Base-by-base conservation (phyloP, 371 early-diverging fungal species). In the Lichtheimia ornata region DNA sequence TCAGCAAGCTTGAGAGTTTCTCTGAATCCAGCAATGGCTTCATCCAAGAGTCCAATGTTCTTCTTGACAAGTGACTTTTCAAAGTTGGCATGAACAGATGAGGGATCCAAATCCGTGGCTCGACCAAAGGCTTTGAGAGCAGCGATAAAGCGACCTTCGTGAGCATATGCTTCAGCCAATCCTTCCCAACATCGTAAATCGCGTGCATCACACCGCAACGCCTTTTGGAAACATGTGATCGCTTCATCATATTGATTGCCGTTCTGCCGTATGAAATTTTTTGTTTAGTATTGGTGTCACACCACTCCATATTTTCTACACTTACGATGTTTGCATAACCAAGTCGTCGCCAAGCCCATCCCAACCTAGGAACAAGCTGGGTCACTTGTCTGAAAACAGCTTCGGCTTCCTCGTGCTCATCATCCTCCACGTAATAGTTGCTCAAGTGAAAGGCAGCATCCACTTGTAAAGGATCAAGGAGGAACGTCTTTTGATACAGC, bases 141-240 rank as follows among this genome's bases (percentile, higher is more conserved):
- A 0, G 97, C 93, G 43, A 86, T 84, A 70, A 85, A 91, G 25
- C 95, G 89, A 4, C 97, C 97, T 58, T 91, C 91, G 24, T 81
- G 77, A n/a, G 83, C 69, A 66, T 97, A 97, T 0, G 91, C 86
- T 63, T 94, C 94, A 11, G 89, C 95, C 25, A 97, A 79, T 4
- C 93, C 94, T 65, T 91, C 89, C 96, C 96, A 97, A 43, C 87
- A 87, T 24, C 71, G 65, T 0, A 81, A 62, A 65, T 91, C 85
- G 13, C 83, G 78, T 20, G 88, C 73, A 58, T 92, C 88, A 1
- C 84, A 73, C 13, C 93, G 85, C 49, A 97, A 72, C 0, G 92
- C 87, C 20, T 83, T 87, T 75, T 95, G 96, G 67, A 97, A 93
- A n/a, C 87, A 81, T 5, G 73, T 71, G 42, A 92, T 91, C 0